Base-by-base conservation (phyloP, 1,139 yeast genomes). In the Hyphopichia burtonii region DNA sequence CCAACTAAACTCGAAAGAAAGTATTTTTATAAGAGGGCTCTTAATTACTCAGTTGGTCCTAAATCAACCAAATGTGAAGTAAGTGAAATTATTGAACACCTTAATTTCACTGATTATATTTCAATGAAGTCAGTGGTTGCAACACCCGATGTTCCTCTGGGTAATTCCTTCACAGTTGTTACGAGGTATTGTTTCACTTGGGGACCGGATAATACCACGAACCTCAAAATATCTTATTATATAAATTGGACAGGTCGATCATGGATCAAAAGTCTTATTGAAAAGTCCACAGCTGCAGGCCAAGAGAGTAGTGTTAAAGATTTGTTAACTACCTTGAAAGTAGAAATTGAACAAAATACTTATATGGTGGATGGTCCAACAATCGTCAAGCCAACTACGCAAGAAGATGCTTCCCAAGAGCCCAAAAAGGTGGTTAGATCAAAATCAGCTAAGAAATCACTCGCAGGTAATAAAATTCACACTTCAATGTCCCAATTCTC, bases 121-220 rank as follows among this genome's bases (percentile, higher is more conserved):
- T 59, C 65, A 28, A 65, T 77, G 7, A 49, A 65, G 3, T 63
- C 74, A 8, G 64, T 63, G 1, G 68, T 80, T 2, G 59, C 53
- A 17, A 79, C 84, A 0, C 85, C 85, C 0, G 81, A 77, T 50
- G 85, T 80, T 4, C 85, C 85, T 0, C 78, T 78, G 64, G 85
- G 85, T 7, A 68, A 65, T 36, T 71, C 76, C 1, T 80, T 80
- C 50, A 63, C 71, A 22, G 82, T 80, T 4, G 63, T 70, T 41
- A 78, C 82, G 7, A 61, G 78, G 36, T 78, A 71, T 51, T 58
- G 72, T 18, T 59, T 78, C 23, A 62, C 69, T 4, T 79, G 85
- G 84, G 78, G 62, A 2, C 63, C 58, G 19, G 49, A 61, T 17
- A 72, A 72, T 44, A 48, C 56, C n/a, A 76, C 83, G 0, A 58